Evolutionary conservation across 352 stramenopile species (phyloP), one percentile per base, ranked within the genome.

Genomic region (Blastocystis sp.): DNA sequence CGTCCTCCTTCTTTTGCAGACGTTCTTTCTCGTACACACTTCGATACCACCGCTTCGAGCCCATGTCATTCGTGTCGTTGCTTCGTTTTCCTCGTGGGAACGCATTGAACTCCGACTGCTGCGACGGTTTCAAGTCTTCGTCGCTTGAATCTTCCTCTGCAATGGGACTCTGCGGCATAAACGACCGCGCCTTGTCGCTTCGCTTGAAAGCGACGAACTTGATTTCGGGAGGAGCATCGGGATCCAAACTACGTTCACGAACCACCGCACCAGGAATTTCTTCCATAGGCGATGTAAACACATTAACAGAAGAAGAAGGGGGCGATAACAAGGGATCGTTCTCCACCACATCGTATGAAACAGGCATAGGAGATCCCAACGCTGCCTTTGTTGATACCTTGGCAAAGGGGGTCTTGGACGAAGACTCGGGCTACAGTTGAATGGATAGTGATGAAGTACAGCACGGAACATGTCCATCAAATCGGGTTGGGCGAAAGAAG

Each of bases 121-220:
- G 47, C 5, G 43, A n/a, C 18, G 73, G 73, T n/a, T 84, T 84
- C 34, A 66, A 18, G 55, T 84, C 73, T 29, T 84, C 70, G 70
- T 80, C 73, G 34, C 56, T 68, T 39, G n/a, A 50, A 50, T 84
- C 73, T 18, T n/a, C 20, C 23, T 73, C 54, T 50, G 34, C 43
- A 8, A 84, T 66, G 18, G 73, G 53, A 23, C 0, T 26, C 45
- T 18, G 53, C 29, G 26, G 73, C 15, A 68, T 29, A 47, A 55
- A 84, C 37, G 73, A 84, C 3, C 73, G 73, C 54, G 73, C 43
- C 29, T 61, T 56, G 11, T n/a, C 9, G 54, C 53, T 69, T 29
- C 73, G 73, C 29, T 50, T 11, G 55, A 84, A 84, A 29, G 73
- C 47, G 7, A 47, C 41, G 26, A 45, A 43, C n/a, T 26, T 29